phyloP scores from a whole-genome alignment of 106 monocot species.

The Allium fistulosum region DNA sequence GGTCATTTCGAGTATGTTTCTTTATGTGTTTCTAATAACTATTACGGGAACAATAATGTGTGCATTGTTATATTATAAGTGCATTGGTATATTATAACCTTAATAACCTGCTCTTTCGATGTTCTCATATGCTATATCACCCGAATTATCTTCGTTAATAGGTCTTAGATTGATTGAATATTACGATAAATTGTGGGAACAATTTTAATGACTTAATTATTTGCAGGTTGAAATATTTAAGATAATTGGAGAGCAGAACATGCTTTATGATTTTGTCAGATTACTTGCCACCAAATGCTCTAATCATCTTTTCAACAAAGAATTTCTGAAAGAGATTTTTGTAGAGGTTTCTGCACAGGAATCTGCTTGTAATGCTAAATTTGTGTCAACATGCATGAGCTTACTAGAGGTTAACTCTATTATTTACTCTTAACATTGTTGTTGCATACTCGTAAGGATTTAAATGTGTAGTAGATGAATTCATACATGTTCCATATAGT shows the following conservation, averaged over 20 bases:
- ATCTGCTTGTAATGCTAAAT: conserved; percentile 35
- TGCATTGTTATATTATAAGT: background rate
- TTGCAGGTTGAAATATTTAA: conserved; percentile 86
- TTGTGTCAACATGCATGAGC: conserved; percentile 68
- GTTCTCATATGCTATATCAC: no score
- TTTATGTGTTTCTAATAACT: background rate
- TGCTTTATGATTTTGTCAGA: conserved; percentile 81
- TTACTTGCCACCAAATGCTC: conserved; percentile 82
- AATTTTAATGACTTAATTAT: background rate
- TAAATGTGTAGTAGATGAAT: conserved; percentile 1
- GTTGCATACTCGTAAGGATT: no score
- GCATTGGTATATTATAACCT: conserved; percentile 12
- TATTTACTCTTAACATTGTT: no score
- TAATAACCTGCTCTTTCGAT: background rate
- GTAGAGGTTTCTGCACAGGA: conserved; percentile 37
- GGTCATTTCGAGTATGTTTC: conserved; percentile 56
- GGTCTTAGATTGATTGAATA: background rate
- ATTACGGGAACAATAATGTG: background rate
- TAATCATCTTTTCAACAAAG: conserved; percentile 82
- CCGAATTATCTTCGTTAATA: background rate
- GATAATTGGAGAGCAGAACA: conserved; percentile 83
- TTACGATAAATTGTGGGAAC: background rate
- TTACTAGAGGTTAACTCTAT: conserved; percentile 55
- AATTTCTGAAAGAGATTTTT: conserved; percentile 67
- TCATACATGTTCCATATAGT: background rate